Base-by-base conservation (phyloP, 805 yeast genomes). In the Naumovozyma baii region DNA sequence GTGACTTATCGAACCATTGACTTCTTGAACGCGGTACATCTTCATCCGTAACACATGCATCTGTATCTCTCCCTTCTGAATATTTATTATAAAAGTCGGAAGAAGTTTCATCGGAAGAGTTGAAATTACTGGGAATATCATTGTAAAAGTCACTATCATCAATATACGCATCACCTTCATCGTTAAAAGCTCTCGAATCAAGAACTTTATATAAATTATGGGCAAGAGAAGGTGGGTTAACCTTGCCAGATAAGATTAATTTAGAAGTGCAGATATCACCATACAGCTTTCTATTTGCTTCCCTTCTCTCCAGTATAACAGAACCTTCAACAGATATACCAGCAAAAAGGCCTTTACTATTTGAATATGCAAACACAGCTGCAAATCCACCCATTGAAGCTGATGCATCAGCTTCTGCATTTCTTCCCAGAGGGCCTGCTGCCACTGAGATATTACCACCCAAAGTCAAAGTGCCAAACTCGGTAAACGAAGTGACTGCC, bases 261-360 rank as follows among this genome's bases (percentile, higher is more conserved):
- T 85, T 76, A 13, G 96, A 94, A 45, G 92, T 87, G 59, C 94
- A 82, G 49, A 74, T 77, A 49, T 71, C 73, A 29, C 98, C 97
- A 57, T 92, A 92, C 55, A 87, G 87, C 64, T 88, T 90, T 55
- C 96, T 73, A 64, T 92, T 92, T 17, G 96, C 95, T 52, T 92
- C 98, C 64, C 97, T 76, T 67, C 98, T 82, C 64, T 92, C 98
- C 12, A 90, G 73, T 42, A 92, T 76, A n/a, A 90, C 95, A 1
- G 96, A 88, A 18, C 98, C 98, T 65, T 92, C 98, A 33, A 92
- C 72, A 2, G 97, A 88, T 13, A 92, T 92, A 55, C 98, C 98
- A 0, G 98, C 98, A 66, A 87, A 92, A 36, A 92, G 71, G 47
- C 98, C 98, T 62, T 92, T 92, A 7, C 96, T 88, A 62, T 90